These are phyloP conservation scores for Musa beccarii DNA, from an alignment of 176 grass and related monocot genomes.

Conservation along the genomic window DNA sequence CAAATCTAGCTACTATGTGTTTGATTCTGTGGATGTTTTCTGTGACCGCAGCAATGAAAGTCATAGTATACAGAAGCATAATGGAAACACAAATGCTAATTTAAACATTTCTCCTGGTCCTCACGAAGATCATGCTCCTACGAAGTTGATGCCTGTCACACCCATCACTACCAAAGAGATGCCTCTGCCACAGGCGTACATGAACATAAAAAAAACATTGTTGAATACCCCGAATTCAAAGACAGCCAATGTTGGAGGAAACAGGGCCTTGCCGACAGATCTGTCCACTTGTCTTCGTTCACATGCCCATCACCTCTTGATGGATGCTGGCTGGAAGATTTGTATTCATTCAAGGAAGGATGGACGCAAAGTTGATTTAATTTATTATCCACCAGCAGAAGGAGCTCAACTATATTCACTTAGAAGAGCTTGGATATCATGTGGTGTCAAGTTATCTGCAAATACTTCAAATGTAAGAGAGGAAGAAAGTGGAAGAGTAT, in stretches of 20 bases:
- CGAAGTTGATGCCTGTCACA: not conserved
- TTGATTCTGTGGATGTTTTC: constrained; percentile 5
- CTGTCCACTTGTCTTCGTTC: constrained; percentile 57
- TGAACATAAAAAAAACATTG: not conserved
- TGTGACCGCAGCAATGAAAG: not conserved
- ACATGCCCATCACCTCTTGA: constrained; percentile 67
- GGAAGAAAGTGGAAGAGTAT: constrained; percentile 43
- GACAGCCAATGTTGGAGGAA: constrained; percentile 10
- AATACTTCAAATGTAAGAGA: constrained; percentile 17
- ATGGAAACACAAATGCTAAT: not conserved
- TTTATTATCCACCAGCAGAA: constrained; percentile 34
- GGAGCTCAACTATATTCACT: constrained; percentile 37
- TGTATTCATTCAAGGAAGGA: constrained; percentile 28
- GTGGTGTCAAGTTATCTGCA: constrained; percentile 47
- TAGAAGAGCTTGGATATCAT: constrained; percentile 64
- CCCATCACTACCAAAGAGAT: not conserved
- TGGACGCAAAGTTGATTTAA: constrained; percentile 27
- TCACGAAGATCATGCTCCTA: not conserved
- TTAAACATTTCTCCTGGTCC: not conserved
- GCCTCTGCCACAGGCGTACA: not conserved
- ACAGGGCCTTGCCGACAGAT: constrained; percentile 8
- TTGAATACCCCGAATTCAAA: not conserved
- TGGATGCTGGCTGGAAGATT: constrained; percentile 61
- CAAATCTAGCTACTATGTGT: constrained; percentile 51
- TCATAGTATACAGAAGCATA: not conserved